Evolutionary conservation across 352 stramenopile species (phyloP).

Genomic region (Ophiocytium majus): DNA sequence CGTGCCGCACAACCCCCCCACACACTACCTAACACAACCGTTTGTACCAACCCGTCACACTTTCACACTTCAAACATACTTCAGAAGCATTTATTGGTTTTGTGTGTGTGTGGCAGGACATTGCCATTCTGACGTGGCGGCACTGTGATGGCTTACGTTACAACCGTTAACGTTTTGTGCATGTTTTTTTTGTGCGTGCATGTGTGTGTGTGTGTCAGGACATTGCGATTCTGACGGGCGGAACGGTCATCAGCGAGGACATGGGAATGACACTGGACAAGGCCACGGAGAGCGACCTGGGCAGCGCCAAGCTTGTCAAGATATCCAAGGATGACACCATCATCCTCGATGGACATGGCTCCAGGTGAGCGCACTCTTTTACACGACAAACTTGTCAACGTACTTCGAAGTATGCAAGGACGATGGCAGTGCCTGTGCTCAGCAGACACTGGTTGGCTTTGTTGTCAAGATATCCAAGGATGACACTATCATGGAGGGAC

Average conservation of each 20-base stretch:
- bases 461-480: slow-evolving; percentile 98
- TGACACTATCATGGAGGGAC: slow-evolving; percentile 95
- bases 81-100: too few species aligned
- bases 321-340: slow-evolving; percentile 99
- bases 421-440: too few species aligned
- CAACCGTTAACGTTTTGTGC: too few species aligned
- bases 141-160: slow-evolving; percentile 95
- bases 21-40: too few species aligned
- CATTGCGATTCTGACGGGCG: slow-evolving; percentile 96
- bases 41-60: too few species aligned
- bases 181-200: too few species aligned
- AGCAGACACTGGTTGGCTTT: too few species aligned
- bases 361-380: slow-evolving; percentile 61
- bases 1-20: too few species aligned
- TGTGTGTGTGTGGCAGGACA: too few species aligned
- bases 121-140: slow-evolving; percentile 96
- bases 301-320: slow-evolving; percentile 85
- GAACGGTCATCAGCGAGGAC: slow-evolving; percentile 96
- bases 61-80: too few species aligned
- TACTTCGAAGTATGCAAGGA: too few species aligned
- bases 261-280: slow-evolving; percentile 97
- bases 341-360: slow-evolving; percentile 89
- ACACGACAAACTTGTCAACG: neutral
- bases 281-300: slow-evolving; percentile 89
- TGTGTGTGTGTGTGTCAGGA: too few species aligned